Base-by-base conservation (phyloP, 208 protist genomes). In the Herpetomonas samuelpessoai region DNA sequence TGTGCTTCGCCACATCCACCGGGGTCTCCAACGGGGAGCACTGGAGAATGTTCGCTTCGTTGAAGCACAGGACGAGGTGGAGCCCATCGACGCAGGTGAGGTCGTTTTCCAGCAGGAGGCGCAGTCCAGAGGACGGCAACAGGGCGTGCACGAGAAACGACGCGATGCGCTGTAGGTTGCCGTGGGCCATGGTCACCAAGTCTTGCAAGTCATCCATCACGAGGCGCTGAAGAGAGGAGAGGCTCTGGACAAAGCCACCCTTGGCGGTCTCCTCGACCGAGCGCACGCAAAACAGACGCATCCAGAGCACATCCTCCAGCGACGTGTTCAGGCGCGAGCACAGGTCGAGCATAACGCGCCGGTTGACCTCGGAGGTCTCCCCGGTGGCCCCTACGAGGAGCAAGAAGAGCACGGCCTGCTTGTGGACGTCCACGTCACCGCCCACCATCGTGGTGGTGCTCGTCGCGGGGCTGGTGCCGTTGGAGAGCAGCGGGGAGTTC, bases 51-150 rank as follows among this genome's bases (percentile, higher is more conserved):
- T 88, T 59, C 26, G 58, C 57, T 21, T 68, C 75, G 55, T 81
- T 78, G 71, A 91, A 89, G 59, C 83, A 91, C 48, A 93, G 62
- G 3, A 76, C 76, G 49, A 91, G 62, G 65, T 93, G 87, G 29
- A 93, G 57, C 28, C 81, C 87, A 62, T 93, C 87, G 9, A 91
- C 66, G 55, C 84, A 76, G 12, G 81, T 86, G 30, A 39, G 60
- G 48, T 65, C 74, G 46, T 76, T 70, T 27, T 88, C 83, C 35
- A 87, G 73, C 24, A 93, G 70, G 16, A 89, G 65, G 6, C 87
- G 83, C 55, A 91, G 68, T 10, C 71, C 83, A 10, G 84, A 78
- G 9, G 81, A 86, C 38, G 81, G 83, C 27, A 93, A 66, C 30
- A 90, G 54, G 19, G 81, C 81, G 59, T 91, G 83, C 22, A 91